phyloP scores from a whole-genome alignment of 345 rosid genomes.

The Stellera chamaejasme region DNA sequence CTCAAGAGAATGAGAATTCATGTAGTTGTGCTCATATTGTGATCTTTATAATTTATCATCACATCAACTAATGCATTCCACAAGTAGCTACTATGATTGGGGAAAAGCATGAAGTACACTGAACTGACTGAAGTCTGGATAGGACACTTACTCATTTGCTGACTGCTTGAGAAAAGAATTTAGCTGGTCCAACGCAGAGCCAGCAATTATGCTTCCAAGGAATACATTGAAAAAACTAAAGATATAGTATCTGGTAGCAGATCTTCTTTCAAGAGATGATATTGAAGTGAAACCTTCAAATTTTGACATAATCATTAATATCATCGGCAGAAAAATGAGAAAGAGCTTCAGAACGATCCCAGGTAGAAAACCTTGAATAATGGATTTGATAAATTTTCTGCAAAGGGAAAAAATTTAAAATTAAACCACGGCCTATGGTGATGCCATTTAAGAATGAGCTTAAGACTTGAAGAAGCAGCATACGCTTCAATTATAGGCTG shows the following conservation, averaged over 20 bases:
- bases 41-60: no score
- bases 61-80: neutral
- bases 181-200: constrained; percentile 83
- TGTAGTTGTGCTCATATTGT: no score
- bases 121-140: neutral
- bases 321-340: constrained; percentile 87
- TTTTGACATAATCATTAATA: constrained; percentile 90
- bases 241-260: constrained; percentile 80
- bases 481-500: constrained; percentile 52
- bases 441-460: constrained; percentile 1
- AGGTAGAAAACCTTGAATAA: constrained; percentile 80
- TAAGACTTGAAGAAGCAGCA: constrained; percentile 20
- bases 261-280: constrained; percentile 77
- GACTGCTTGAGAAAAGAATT: constrained; percentile 57
- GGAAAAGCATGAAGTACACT: neutral
- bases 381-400: constrained; percentile 58
- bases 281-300: constrained; percentile 80
- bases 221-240: constrained; percentile 84
- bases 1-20: no score
- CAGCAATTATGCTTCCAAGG: constrained; percentile 59
- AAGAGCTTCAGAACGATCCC: constrained; percentile 90
- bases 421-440: neutral
- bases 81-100: no score
- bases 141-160: constrained; percentile 48
- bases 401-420: constrained; percentile 7